Percentiles rank a stretch among this genome's conserved stretches.
phyloP scores from a whole-genome alignment of 116 monocot species.

The Zostera marina region DNA sequence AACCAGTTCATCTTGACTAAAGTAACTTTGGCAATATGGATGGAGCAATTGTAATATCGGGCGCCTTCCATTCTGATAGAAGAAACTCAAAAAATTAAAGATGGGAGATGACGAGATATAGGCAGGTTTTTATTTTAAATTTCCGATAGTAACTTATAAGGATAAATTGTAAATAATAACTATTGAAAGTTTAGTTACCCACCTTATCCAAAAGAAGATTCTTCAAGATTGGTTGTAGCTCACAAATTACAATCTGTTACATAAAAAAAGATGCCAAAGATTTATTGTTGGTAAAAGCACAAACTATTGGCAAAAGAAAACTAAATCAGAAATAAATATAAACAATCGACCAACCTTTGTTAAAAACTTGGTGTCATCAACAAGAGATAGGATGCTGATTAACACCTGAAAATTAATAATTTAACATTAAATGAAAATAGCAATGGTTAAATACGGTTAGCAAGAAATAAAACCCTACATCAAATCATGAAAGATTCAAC shows the following conservation, averaged over 20 bases:
- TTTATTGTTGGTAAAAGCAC: background rate
- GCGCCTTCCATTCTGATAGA: slow-evolving; percentile 57
- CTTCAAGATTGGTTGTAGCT: slow-evolving; percentile 38
- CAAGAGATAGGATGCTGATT: slow-evolving; percentile 58
- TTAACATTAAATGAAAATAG: background rate
- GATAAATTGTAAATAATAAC: no score
- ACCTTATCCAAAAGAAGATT: slow-evolving; percentile 70
- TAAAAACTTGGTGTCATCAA: slow-evolving; percentile 89
- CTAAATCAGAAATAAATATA: slow-evolving; percentile 1
- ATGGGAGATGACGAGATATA: no score
- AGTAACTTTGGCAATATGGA: slow-evolving; percentile 60
- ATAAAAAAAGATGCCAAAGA: background rate
- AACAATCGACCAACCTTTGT: slow-evolving; percentile 41
- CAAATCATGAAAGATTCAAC: background rate
- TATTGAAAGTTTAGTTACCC: background rate
- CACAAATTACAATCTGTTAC: slow-evolving; percentile 49
- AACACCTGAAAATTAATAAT: slow-evolving; percentile 39
- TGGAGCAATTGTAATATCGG: slow-evolving; percentile 62
- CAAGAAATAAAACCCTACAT: background rate
- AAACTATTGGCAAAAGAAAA: background rate
- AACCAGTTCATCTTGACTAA: slow-evolving; percentile 53
- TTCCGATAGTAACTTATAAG: background rate
- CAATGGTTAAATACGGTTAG: background rate
- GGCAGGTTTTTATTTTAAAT: no score
- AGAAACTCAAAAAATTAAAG: slow-evolving; percentile 2